Evolutionary conservation across 2,329 filamentous ascomycete genomes (phyloP).

Genomic region (Aschersonia sp.): DNA sequence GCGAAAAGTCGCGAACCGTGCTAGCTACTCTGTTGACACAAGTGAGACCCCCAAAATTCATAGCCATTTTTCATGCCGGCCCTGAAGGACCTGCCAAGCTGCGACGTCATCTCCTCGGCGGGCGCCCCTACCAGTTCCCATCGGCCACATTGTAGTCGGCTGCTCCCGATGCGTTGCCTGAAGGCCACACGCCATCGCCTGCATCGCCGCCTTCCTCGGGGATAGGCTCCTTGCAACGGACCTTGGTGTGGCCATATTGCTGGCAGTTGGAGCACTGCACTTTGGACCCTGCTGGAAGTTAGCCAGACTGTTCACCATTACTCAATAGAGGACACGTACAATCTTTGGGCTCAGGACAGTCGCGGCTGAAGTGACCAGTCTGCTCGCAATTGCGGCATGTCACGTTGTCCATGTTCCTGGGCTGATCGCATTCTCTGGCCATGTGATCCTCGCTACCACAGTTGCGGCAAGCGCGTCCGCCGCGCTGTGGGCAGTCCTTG

Average conservation of each 20-base stretch:
- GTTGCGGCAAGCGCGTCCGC: slow-evolving; percentile 41
- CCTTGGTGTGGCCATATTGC: slow-evolving; percentile 23
- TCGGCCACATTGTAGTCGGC: no score
- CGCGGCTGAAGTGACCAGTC: slow-evolving; percentile 44
- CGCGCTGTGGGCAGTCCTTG: slow-evolving; percentile 48
- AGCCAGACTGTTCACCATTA: not conserved
- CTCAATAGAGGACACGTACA: slow-evolving; percentile 15
- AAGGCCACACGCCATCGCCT: slow-evolving; percentile 1
- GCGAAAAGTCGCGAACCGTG: no score
- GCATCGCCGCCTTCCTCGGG: slow-evolving; percentile 5
- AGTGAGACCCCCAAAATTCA: no score
- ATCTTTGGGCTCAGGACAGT: slow-evolving; percentile 42
- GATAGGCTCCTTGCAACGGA: slow-evolving; percentile 18
- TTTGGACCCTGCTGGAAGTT: slow-evolving; percentile 18
- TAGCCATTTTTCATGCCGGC: no score
- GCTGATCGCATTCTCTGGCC: slow-evolving; percentile 33
- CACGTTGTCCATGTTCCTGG: slow-evolving; percentile 27
- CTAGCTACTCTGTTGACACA: no score
- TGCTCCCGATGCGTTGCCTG: not conserved
- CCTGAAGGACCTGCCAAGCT: no score
- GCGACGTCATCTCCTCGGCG: no score
- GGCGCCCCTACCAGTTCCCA: no score
- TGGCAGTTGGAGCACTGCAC: slow-evolving; percentile 24
- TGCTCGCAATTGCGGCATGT: slow-evolving; percentile 47
- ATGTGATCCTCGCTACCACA: slow-evolving; percentile 49